phyloP scores from a whole-genome alignment of 495 filamentous ascomycete genomes.

The Trichoderma orchidacearum region DNA sequence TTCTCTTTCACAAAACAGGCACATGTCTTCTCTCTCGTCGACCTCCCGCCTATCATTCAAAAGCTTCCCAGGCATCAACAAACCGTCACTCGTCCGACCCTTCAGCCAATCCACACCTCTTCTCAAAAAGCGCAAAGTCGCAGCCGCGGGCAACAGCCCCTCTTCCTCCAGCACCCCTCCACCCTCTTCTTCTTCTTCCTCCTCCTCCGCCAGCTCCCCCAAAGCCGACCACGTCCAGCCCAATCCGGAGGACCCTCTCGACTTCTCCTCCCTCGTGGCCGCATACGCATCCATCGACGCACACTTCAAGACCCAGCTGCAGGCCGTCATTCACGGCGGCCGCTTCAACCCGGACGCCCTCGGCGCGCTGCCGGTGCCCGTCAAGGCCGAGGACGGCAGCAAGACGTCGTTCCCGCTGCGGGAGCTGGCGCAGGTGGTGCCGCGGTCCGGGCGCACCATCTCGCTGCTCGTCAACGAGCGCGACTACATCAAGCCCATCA shows the following conservation, averaged over 20 bases:
- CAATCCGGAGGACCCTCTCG: conserved; percentile 42
- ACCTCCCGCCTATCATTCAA: not conserved
- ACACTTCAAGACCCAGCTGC: conserved; percentile 47
- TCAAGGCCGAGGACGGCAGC: not conserved
- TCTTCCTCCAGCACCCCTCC: not conserved
- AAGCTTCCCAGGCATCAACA: not conserved
- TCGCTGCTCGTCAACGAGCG: conserved; percentile 42
- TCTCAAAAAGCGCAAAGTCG: conserved; percentile 3
- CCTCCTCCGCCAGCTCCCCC: not conserved
- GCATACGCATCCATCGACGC: conserved; percentile 43
- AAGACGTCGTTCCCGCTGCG: conserved; percentile 35
- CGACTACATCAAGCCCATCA: conserved; percentile 56
- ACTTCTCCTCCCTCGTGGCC: conserved; percentile 49
- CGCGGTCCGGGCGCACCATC: conserved; percentile 49
- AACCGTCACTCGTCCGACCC: not conserved
- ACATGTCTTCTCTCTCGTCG: not conserved
- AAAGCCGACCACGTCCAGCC: conserved; percentile 11
- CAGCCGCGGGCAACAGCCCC: not conserved
- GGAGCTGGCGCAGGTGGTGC: conserved; percentile 65
- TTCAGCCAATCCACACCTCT: not conserved
- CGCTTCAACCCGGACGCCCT: conserved; percentile 2
- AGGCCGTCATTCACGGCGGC: conserved; percentile 41
- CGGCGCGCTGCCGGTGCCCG: not conserved
- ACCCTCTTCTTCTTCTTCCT: not conserved
- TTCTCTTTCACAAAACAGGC: not conserved